Evolutionary conservation across 139 green algal genomes (phyloP).

Genomic region (Mychonastes homosphaera): DNA sequence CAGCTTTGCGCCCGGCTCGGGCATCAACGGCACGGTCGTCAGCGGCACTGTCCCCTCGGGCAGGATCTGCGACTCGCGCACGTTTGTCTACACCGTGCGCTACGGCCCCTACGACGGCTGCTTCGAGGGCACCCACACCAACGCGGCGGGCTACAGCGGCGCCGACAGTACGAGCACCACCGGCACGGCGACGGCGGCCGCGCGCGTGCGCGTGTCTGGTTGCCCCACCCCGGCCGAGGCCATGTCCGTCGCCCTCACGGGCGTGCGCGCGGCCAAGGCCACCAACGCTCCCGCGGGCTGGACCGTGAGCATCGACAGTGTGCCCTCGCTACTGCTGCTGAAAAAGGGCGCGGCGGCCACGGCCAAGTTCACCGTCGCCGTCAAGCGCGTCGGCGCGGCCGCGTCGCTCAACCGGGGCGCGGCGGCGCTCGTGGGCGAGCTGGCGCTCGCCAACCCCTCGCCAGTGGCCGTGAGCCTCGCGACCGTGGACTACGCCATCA

Average conservation of each 20-base stretch:
- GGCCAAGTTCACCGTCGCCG: conserved; percentile 8
- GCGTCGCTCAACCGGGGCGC: conserved; percentile 32
- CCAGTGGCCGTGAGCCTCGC: too few species aligned
- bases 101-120: conserved; percentile 15
- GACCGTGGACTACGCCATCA: too few species aligned
- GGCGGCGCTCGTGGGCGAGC: conserved; percentile 39
- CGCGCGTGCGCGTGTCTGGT: conserved; percentile 1
- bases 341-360: background rate
- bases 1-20: conserved; percentile 3
- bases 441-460: conserved; percentile 23
- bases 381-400: conserved; percentile 24
- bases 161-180: conserved; percentile 8
- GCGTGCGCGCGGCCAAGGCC: background rate
- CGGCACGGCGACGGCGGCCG: background rate
- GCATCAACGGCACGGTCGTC: background rate
- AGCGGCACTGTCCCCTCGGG: conserved; percentile 6
- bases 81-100: conserved; percentile 18
- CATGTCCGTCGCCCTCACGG: background rate
- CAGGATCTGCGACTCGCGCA: conserved; percentile 11
- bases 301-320: conserved; percentile 1
- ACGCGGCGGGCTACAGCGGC: conserved; percentile 6
- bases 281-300: conserved; percentile 16
- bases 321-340: background rate
- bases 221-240: background rate
- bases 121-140: background rate